A percentile compares a stretch with the other conserved stretches of the same genome.
Conservation (phyloP, 306 rosid genomes). For the Ochetophila trinervis region DNA sequence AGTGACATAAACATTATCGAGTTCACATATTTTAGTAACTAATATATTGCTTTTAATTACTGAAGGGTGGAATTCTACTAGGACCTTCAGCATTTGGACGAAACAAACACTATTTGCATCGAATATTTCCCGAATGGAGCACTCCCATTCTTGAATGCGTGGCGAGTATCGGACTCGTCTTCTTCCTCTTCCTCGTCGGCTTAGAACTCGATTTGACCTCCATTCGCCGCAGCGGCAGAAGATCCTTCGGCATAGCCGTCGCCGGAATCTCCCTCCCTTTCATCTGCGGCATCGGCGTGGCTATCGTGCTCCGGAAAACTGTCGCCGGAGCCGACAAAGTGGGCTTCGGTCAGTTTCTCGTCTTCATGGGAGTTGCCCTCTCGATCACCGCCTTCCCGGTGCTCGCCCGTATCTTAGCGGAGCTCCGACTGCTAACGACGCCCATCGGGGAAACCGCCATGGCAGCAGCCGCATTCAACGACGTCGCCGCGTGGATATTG, state of each 20-base stretch:
- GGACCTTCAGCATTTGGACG: slow-evolving; percentile 80
- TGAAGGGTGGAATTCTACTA: slow-evolving; percentile 74
- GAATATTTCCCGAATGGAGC: slow-evolving; percentile 68
- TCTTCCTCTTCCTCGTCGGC: slow-evolving; percentile 74
- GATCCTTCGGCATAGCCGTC: slow-evolving; percentile 59
- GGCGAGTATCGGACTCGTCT: slow-evolving; percentile 73
- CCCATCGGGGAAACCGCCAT: slow-evolving; percentile 69
- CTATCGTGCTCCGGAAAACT: slow-evolving; percentile 56
- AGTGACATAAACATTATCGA: no score
- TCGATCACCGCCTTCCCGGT: slow-evolving; percentile 94
- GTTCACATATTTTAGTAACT: neutral
- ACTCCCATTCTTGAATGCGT: slow-evolving; percentile 63
- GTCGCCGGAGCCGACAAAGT: slow-evolving; percentile 56
- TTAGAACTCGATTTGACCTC: slow-evolving; percentile 65
- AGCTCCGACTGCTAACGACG: slow-evolving; percentile 78
- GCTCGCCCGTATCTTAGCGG: slow-evolving; percentile 82
- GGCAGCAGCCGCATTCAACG: slow-evolving; percentile 93
- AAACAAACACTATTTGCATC: slow-evolving; percentile 42
- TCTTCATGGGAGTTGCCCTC: slow-evolving; percentile 83
- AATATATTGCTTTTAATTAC: no score
- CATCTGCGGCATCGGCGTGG: slow-evolving; percentile 61
- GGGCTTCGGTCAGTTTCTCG: slow-evolving; percentile 57
- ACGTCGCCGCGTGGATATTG: slow-evolving; percentile 82
- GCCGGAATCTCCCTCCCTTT: slow-evolving; percentile 74
- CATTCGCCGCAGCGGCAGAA: slow-evolving; percentile 55